Conservation (phyloP, 306 rosid species). For the Luffa acutangula region DNA sequence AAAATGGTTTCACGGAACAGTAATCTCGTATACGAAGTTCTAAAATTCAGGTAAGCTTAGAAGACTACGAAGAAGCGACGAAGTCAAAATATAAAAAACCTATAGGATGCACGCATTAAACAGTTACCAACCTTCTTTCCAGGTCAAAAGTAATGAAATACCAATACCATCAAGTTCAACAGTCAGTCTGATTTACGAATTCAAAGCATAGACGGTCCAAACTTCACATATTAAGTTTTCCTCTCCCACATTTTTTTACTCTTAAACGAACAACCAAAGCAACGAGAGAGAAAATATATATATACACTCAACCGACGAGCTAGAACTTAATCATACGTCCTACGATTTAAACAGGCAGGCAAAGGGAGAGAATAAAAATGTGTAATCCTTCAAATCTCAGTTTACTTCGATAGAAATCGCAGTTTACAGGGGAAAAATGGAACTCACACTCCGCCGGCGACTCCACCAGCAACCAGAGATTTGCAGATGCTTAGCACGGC, state of each 20-base stretch:
- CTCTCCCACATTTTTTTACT: neutral
- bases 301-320: neutral
- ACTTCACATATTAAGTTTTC: neutral
- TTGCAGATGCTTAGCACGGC: constrained; percentile 69
- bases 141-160: neutral
- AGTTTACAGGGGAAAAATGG: neutral
- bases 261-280: neutral
- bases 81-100: neutral
- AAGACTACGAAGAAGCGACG: neutral
- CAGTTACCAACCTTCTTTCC: neutral
- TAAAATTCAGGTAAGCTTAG: neutral
- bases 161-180: neutral
- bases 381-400: neutral
- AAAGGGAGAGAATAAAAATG: neutral
- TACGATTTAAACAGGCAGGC: neutral
- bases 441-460: constrained; percentile 99
- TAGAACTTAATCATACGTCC: neutral
- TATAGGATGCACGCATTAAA: neutral
- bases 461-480: constrained; percentile 91
- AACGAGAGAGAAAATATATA: neutral
- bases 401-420: neutral
- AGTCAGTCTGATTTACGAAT: neutral
- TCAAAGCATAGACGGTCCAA: neutral
- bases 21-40: neutral
- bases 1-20: neutral